These are phyloP conservation scores for Neospora caninum DNA, from an alignment of 169 alveolate genomes.

Conservation along the genomic window DNA sequence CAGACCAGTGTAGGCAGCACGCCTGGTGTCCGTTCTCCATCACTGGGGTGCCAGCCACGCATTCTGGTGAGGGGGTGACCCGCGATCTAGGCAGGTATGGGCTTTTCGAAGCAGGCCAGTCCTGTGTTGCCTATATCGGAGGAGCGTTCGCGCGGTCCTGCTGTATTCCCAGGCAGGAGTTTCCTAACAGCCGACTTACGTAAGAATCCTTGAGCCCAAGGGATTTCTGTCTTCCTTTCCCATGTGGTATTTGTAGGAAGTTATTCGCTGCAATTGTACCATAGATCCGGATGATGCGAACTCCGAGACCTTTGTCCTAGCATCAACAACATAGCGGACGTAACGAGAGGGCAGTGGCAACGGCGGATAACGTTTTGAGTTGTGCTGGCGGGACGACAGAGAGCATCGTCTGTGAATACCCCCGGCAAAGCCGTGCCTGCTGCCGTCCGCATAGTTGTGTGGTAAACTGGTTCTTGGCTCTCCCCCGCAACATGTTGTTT, in stretches of 20 bases:
- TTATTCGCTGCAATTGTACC: slow-evolving; percentile 89
- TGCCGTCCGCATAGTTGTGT: no score
- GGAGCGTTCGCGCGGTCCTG: neutral
- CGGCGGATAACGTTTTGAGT: neutral
- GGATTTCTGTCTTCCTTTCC: slow-evolving; percentile 70
- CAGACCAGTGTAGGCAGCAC: no score
- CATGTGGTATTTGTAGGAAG: slow-evolving; percentile 84
- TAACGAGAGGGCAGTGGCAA: neutral
- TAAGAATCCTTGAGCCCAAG: slow-evolving; percentile 80
- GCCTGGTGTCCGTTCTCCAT: no score
- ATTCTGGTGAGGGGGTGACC: no score
- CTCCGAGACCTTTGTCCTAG: slow-evolving; percentile 84
- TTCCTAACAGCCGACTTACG: slow-evolving; percentile 11
- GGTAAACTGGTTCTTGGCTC: no score
- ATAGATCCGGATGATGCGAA: slow-evolving; percentile 81
- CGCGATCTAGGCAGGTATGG: no score
- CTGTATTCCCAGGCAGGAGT: neutral
- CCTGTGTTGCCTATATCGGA: neutral
- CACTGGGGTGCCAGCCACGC: no score
- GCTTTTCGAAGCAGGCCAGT: no score
- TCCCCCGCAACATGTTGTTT: no score
- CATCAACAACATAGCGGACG: neutral
- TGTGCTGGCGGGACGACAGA: neutral
- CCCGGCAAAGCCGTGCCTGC: no score
- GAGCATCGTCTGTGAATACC: no score